phyloP scores from a whole-genome alignment of 2,329 filamentous ascomycete genomes.

The Cercospora zeae-maydis region DNA sequence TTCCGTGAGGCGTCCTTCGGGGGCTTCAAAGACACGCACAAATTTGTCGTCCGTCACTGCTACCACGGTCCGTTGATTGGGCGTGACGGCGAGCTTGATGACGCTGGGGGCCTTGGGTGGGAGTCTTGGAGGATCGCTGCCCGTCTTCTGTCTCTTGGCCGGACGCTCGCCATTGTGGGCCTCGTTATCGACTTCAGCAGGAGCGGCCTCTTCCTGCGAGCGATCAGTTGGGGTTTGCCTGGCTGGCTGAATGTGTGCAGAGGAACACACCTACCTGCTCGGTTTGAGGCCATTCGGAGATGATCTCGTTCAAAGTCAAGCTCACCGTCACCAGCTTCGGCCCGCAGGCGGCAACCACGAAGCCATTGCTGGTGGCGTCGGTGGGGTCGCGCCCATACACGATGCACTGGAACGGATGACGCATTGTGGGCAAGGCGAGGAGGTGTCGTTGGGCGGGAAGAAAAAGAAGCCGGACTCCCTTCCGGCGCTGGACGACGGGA shows the following conservation, averaged over 20 bases:
- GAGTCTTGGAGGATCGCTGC: slow-evolving; percentile 36
- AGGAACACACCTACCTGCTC: slow-evolving; percentile 1
- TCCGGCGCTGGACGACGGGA: not conserved
- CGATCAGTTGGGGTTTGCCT: not conserved
- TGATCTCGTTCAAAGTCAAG: slow-evolving; percentile 53
- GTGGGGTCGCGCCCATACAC: slow-evolving; percentile 22
- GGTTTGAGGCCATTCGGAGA: slow-evolving; percentile 58
- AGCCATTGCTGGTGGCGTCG: slow-evolving; percentile 33
- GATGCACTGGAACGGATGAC: slow-evolving; percentile 44
- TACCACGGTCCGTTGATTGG: slow-evolving; percentile 64
- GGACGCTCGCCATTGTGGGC: slow-evolving; percentile 26
- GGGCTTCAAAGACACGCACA: slow-evolving; percentile 74
- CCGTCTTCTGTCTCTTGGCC: slow-evolving; percentile 33
- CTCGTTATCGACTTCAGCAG: slow-evolving; percentile 10
- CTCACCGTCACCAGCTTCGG: slow-evolving; percentile 67
- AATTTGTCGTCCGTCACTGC: slow-evolving; percentile 88
- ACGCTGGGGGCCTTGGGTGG: slow-evolving; percentile 55
- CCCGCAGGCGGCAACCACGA: slow-evolving; percentile 71
- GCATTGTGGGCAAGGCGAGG: slow-evolving; percentile 19
- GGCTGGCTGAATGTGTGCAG: not conserved
- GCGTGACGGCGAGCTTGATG: slow-evolving; percentile 62
- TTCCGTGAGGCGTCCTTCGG: slow-evolving; percentile 60
- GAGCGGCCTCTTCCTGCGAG: not conserved
- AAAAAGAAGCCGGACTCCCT: not conserved
- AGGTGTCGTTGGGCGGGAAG: not conserved